phyloP scores from a whole-genome alignment of 495 filamentous ascomycete genomes.

The Halenospora varia region DNA sequence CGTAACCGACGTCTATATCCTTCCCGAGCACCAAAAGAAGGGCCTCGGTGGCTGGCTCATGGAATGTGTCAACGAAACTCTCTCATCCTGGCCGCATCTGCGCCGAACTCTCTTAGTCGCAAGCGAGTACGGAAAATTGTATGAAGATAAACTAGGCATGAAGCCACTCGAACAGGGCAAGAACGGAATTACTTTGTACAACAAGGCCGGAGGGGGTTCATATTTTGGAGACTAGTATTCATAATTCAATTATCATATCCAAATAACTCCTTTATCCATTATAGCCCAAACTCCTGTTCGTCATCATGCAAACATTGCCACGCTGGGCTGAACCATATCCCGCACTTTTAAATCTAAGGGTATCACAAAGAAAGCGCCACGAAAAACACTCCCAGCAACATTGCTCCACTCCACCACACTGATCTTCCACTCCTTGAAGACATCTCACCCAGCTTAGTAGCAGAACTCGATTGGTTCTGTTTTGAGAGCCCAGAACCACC shows the following conservation, averaged over 20 bases:
- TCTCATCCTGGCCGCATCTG: slow-evolving; percentile 52
- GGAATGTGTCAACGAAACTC: slow-evolving; percentile 48
- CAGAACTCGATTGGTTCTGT: not conserved
- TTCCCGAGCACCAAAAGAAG: slow-evolving; percentile 48
- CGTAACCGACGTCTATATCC: slow-evolving; percentile 64
- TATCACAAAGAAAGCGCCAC: not conserved
- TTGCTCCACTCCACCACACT: not conserved
- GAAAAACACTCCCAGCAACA: not conserved
- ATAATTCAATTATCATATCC: not conserved
- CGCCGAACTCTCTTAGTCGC: slow-evolving; percentile 52
- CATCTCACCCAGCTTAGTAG: not conserved
- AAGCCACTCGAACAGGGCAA: slow-evolving; percentile 33
- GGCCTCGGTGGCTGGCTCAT: slow-evolving; percentile 64
- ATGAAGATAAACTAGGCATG: slow-evolving; percentile 44
- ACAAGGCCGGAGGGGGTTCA: slow-evolving; percentile 4
- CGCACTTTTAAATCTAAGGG: not conserved
- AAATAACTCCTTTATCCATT: no score
- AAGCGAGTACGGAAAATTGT: slow-evolving; percentile 33
- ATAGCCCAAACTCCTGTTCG: no score
- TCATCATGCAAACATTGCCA: no score
- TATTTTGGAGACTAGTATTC: not conserved
- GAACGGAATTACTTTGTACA: slow-evolving; percentile 23
- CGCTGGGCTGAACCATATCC: no score
- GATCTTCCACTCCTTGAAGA: not conserved
- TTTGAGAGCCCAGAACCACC: not conserved